Evolutionary conservation across 1,284 basidiomycete genomes (phyloP), one percentile per base, ranked within the genome.

Genomic region (Ustilago xerochloae): DNA sequence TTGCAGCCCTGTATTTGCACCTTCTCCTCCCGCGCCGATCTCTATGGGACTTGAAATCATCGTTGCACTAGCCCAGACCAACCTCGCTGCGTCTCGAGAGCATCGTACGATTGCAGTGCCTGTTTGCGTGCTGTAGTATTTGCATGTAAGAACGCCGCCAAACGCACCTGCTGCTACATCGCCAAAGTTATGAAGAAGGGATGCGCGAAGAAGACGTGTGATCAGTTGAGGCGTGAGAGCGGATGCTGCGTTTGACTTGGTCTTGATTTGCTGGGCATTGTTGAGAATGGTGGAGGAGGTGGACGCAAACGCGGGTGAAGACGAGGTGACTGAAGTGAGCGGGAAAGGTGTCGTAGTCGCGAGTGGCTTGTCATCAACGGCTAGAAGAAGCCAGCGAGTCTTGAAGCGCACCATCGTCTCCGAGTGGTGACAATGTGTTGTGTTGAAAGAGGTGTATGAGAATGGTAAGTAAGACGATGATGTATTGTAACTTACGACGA

Each of bases 71-170:
- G 72, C 76, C 76, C 76, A 78, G 4, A 78, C 72, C 28, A 56
- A 20, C 47, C 65, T 49, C 5, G 66, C 65, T 15, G 63, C 68
- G n/a, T 78, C 72, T 4, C 76, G 57, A 6, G 72, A 64, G 41
- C 72, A 78, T 18, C 76, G 46, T 10, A 78, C 59, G 33, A 78
- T 75, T 7, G 73, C 76, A 1, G 66, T 75, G 6, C 72, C 72
- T 6, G 72, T 72, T 30, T 69, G 65, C 3, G 59, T 55, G 39
- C 68, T 72, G 63, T 75, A 78, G 55, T 78, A 78, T 49, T 62
- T 64, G 60, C 72, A 75, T 24, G 61, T 63, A 16, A 78, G 30
- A 15, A 57, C 56, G 33, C 72, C 76, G 12, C 65, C 72, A 28
- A 63, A 63, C 1, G 63, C 58, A 6, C 72, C 76, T 2, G 76